These are phyloP conservation scores for Xylaria sp. DNA, from an alignment of 2,329 filamentous ascomycete genomes.

Conservation along the genomic window DNA sequence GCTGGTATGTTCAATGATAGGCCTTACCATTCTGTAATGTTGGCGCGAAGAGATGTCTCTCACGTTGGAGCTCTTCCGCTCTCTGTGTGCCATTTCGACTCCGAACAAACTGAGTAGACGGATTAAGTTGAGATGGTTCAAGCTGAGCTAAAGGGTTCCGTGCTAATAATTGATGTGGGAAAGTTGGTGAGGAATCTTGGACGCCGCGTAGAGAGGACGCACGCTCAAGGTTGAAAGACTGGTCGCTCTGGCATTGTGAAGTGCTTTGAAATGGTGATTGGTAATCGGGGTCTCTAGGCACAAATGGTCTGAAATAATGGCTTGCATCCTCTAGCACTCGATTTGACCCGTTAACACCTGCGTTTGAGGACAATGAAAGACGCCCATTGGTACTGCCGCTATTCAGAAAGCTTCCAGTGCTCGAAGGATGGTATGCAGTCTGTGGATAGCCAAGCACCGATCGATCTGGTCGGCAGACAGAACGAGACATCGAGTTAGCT, in stretches of 20 bases:
- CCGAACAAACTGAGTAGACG: slow-evolving; percentile 33
- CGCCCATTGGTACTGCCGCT: slow-evolving; percentile 32
- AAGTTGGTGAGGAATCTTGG: slow-evolving; percentile 3
- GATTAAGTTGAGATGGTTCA: slow-evolving; percentile 33
- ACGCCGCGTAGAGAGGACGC: slow-evolving; percentile 2
- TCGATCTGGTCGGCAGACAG: slow-evolving; percentile 40
- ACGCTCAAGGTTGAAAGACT: not conserved
- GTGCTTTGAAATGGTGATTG: slow-evolving; percentile 39
- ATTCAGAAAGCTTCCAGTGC: slow-evolving; percentile 13
- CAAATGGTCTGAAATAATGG: slow-evolving; percentile 47
- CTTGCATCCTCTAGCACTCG: slow-evolving; percentile 50
- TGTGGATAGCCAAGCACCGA: slow-evolving; percentile 42
- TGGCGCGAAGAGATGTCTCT: slow-evolving; percentile 40
- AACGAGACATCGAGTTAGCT: slow-evolving; percentile 8
- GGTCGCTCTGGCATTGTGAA: slow-evolving; percentile 19
- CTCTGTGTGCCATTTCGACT: slow-evolving; percentile 35
- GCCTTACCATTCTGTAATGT: slow-evolving; percentile 42
- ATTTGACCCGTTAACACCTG: slow-evolving; percentile 30
- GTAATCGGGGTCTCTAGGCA: slow-evolving; percentile 33
- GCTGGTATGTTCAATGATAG: not conserved
- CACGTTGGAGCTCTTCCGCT: slow-evolving; percentile 38
- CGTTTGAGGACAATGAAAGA: slow-evolving; percentile 40
- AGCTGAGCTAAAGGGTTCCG: not conserved
- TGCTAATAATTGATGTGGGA: slow-evolving; percentile 10
- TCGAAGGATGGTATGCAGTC: slow-evolving; percentile 11